Base-by-base conservation (phyloP, 257 asterid species). In the Nicotiana benthamiana region DNA sequence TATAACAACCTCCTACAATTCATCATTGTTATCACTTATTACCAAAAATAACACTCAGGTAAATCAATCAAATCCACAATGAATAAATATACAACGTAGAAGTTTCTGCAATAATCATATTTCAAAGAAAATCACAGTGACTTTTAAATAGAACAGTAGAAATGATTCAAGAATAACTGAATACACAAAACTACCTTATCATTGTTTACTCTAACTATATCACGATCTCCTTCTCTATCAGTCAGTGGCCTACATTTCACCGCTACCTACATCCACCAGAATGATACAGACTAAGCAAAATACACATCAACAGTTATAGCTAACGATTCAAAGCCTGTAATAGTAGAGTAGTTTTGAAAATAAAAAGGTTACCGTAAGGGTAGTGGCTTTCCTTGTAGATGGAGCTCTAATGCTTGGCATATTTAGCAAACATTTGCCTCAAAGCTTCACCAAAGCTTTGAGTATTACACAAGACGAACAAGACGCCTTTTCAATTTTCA, bases 181-280 rank as follows among this genome's bases (percentile, higher is more conserved):
- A 43, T n/a, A 85, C 54, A 34, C 20, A 32, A 80, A 59, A 85
- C 53, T 53, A 93, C 98, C 98, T 91, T 91, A 79, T 92, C 92
- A 77, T 89, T 86, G 63, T 87, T 90, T 81, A 95, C 94, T 89
- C 98, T 88, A 63, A 95, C 91, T 59, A 93, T 93, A 82, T 90
- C 86, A 5, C 94, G 94, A 20, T 92, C 93, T 22, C 83, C 89
- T 78, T 92, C 97, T 86, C 87, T 88, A 77, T 79, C 92, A 3
- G 94, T 90, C 83, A 92, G 72, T 77, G 99, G 98, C 90, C 99
- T 90, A 83, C 98, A 95, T 90, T 93, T 95, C 51, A 95, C 97
- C 77, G 97, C 96, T 82, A 93, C 99, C 98, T 95, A 84, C 27
- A 75, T 43, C 54, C 83, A 72, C 48, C 66, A 11, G 16, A 40